Evolutionary conservation across 2,329 filamentous ascomycete genomes (phyloP).

Genomic region (Lanzia echinophila): DNA sequence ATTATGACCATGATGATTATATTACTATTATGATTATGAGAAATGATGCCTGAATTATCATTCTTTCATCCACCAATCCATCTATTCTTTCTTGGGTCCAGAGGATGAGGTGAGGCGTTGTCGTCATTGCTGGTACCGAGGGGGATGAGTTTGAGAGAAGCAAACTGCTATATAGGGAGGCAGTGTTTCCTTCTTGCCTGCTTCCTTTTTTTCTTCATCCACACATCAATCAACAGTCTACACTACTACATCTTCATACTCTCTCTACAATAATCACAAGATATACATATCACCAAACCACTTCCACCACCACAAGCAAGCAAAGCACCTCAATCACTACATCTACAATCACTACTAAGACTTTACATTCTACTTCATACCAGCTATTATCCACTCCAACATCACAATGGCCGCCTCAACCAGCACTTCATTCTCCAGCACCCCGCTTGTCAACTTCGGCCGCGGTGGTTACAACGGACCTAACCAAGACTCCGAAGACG

Average conservation of each 20-base stretch:
- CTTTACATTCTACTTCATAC: neutral
- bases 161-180: slow-evolving; percentile 2
- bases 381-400: neutral
- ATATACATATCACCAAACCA: neutral
- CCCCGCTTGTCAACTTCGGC: slow-evolving; percentile 15
- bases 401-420: slow-evolving; percentile 19
- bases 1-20: neutral
- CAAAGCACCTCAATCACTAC: neutral
- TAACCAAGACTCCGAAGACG: slow-evolving; percentile 9
- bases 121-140: neutral
- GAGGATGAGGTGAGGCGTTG: slow-evolving; percentile 10
- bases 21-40: neutral
- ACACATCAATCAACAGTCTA: neutral
- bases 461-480: slow-evolving; percentile 25
- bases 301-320: neutral
- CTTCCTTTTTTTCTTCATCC: neutral
- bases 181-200: neutral
- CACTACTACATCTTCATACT: neutral
- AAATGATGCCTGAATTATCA: too few relatives aligned
- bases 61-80: too few relatives aligned
- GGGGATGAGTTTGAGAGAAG: neutral
- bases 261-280: neutral
- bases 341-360: neutral
- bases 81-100: neutral
- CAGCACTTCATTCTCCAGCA: neutral